These are phyloP conservation scores for Manihot esculenta DNA, from an alignment of 441 rosid genomes.

Conservation along the genomic window DNA sequence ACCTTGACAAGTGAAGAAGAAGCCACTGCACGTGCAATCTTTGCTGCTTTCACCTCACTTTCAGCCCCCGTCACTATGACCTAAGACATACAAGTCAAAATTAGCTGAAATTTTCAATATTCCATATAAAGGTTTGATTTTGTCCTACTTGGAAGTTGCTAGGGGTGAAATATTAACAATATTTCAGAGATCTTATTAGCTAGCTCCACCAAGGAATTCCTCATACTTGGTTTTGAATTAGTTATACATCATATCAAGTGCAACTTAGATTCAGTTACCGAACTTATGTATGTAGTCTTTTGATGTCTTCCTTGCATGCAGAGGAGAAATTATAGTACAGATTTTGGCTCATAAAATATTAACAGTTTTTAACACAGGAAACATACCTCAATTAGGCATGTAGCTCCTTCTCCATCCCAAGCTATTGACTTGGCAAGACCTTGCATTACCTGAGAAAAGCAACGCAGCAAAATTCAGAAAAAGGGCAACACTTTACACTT, in stretches of 20 bases:
- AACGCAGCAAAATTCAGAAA: conserved; percentile 9
- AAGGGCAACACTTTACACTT: not conserved
- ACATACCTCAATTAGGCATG: conserved; percentile 88
- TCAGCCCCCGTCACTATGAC: conserved; percentile 63
- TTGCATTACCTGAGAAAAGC: conserved; percentile 79
- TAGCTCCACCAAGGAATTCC: not conserved
- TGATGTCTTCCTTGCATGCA: not conserved
- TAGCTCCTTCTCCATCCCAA: conserved; percentile 99
- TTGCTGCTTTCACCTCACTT: conserved; percentile 76
- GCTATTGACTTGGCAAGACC: conserved; percentile 98
- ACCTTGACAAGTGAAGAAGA: conserved; percentile 95
- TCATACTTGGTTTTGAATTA: not conserved
- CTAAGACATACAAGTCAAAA: conserved; percentile 35
- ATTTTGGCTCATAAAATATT: not conserved
- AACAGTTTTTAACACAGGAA: conserved; percentile 10
- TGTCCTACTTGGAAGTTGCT: not conserved
- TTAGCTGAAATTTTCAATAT: conserved; percentile 15
- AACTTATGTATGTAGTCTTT: not conserved
- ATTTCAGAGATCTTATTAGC: not conserved
- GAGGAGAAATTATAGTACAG: not conserved
- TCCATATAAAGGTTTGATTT: not conserved
- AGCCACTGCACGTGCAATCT: conserved; percentile 88
- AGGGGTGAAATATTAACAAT: not conserved
- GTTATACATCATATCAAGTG: not conserved
- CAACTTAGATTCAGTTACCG: not conserved